phyloP scores from a whole-genome alignment of 1,284 basidiomycete genomes.

The Sutorius eximius region DNA sequence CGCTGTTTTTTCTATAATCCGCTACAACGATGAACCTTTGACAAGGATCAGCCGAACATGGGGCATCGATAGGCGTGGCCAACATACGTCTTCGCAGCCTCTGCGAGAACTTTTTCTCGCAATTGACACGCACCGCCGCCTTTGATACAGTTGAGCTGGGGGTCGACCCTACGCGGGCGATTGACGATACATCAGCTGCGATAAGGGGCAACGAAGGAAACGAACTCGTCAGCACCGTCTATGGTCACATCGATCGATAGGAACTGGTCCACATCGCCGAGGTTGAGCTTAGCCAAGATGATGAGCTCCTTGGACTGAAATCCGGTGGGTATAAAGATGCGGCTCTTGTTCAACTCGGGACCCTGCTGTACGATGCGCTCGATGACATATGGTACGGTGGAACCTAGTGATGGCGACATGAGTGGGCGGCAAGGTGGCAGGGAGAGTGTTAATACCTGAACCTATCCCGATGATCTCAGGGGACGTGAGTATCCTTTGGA shows the following conservation, averaged over 20 bases:
- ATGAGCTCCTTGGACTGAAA: slow-evolving; percentile 98
- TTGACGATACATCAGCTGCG: neutral
- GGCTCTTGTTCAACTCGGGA: slow-evolving; percentile 67
- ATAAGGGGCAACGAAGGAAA: slow-evolving; percentile 39
- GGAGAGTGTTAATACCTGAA: slow-evolving; percentile 52
- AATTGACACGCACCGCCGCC: slow-evolving; percentile 97
- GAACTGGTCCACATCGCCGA: slow-evolving; percentile 94
- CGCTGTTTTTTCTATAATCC: slow-evolving; percentile 91
- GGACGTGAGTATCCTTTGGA: slow-evolving; percentile 3
- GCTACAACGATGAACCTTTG: slow-evolving; percentile 89
- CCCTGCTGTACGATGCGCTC: slow-evolving; percentile 93
- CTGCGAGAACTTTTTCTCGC: slow-evolving; percentile 95
- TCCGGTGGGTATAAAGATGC: slow-evolving; percentile 91
- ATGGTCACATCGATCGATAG: slow-evolving; percentile 92
- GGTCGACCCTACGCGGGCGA: slow-evolving; percentile 68
- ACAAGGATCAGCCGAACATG: slow-evolving; percentile 7
- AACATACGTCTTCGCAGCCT: slow-evolving; percentile 81
- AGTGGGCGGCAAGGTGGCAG: neutral
- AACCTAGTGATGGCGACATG: slow-evolving; percentile 51
- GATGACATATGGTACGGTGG: slow-evolving; percentile 97
- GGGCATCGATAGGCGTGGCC: neutral
- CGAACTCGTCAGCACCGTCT: slow-evolving; percentile 96
- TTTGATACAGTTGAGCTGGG: slow-evolving; percentile 91
- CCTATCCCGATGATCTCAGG: slow-evolving; percentile 86
- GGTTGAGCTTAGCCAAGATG: slow-evolving; percentile 72